Conservation (phyloP, 345 rosid genomes). For the Gossypium turneri region DNA sequence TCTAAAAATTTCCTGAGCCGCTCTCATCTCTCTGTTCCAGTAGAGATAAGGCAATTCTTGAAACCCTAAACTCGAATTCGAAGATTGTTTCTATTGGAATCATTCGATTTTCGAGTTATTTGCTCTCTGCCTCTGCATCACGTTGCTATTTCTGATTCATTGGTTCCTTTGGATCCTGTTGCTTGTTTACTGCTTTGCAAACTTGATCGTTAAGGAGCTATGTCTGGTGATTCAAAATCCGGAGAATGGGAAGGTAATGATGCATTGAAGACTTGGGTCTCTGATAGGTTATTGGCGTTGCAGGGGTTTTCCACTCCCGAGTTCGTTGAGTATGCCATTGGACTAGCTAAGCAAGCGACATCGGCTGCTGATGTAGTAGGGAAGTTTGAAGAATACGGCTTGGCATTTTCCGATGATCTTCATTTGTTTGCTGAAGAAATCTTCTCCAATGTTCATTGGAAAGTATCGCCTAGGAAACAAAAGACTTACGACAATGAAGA, state of each 20-base stretch:
- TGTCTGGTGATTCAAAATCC: background rate
- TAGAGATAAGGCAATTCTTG: too few relatives aligned
- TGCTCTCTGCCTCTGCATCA: background rate
- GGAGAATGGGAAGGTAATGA: background rate
- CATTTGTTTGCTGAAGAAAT: slow-evolving; percentile 54
- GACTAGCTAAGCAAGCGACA: slow-evolving; percentile 57
- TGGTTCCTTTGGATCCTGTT: background rate
- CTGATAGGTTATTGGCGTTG: slow-evolving; percentile 55
- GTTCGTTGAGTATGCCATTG: slow-evolving; percentile 65
- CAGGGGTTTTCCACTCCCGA: slow-evolving; percentile 70
- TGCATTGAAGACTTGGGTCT: slow-evolving; percentile 67
- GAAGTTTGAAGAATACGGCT: slow-evolving; percentile 48
- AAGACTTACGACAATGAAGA: slow-evolving; percentile 25
- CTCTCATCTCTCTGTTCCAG: too few relatives aligned
- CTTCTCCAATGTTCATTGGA: slow-evolving; percentile 28
- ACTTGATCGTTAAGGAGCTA: background rate
- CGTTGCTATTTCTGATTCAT: background rate
- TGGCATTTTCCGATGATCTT: slow-evolving; percentile 49
- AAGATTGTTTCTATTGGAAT: too few relatives aligned
- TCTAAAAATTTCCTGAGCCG: too few relatives aligned
- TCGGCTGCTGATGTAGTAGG: slow-evolving; percentile 53
- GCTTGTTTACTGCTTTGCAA: background rate
- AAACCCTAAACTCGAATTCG: too few relatives aligned
- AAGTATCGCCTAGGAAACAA: slow-evolving; percentile 46
- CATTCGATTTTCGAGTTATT: background rate